Base-by-base conservation (phyloP, 768 basidiomycete genomes). In the Lactifluus rugatus region DNA sequence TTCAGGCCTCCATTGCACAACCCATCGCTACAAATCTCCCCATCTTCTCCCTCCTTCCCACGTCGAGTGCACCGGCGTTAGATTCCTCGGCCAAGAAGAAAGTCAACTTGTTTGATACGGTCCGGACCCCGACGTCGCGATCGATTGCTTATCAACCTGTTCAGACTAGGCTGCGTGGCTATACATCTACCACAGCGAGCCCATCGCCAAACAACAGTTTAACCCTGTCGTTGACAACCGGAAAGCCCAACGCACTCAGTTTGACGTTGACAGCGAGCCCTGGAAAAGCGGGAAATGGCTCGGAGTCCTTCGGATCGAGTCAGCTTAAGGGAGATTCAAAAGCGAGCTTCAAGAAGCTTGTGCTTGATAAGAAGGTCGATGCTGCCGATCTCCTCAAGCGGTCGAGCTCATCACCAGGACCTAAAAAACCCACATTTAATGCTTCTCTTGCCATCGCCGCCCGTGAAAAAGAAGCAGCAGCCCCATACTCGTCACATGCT, bases 261-360 rank as follows among this genome's bases (percentile, higher is more conserved):
- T 66, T 85, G 36, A 81, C 73, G 64, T 69, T 73, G 23, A 64
- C 67, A 6, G 79, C 84, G 56, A 70, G 71, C 52, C 58, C 58
- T 25, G 60, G 58, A 16, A 75, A 76, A 65, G 69, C 70, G 45
- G 49, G 66, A 21, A 64, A 70, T 10, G 73, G 76, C 1, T 77
- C 87, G 4, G 89, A 92, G 60, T 74, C 77, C 0, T 81, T 89
- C 65, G 81, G 80, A 55, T 73, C 79, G 10, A 84, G 81, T 62
- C 75, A 82, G 4, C 70, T 89, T 49, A 87, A 88, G 6, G 85
- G 80, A 65, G 87, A 81, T 44, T 76, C 72, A 58, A 76, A 85
- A 54, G 82, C 86, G 57, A 95, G 91, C 67, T 90, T 95, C 57
- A 97, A 97, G 76, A 95, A 95, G 68, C 78, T 97, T 57, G 84